Evolutionary conservation across 2,329 filamentous ascomycete species (phyloP).

Genomic region (Trichocomaceae sp.): DNA sequence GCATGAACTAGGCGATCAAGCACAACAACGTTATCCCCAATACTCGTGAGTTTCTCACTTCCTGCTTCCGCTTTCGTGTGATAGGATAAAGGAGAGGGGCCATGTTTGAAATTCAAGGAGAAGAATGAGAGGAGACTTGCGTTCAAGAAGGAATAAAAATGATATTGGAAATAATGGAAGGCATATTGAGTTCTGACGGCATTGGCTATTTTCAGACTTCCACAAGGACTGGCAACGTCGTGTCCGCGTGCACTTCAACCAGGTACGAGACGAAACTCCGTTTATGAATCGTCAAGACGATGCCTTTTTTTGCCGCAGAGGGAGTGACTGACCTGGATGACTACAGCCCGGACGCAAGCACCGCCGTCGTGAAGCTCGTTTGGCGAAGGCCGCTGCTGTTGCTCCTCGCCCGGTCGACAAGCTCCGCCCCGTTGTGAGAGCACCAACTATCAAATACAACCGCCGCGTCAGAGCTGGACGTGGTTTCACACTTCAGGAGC

Average conservation of each 20-base stretch:
- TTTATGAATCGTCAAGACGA: background rate
- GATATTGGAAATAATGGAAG: slow-evolving; percentile 15
- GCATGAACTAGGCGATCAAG: slow-evolving; percentile 77
- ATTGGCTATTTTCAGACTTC: slow-evolving; percentile 62
- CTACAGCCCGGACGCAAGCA: slow-evolving; percentile 89
- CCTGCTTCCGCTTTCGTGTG: background rate
- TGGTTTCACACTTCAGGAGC: slow-evolving; percentile 94
- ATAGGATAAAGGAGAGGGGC: background rate
- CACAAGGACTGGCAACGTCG: slow-evolving; percentile 99
- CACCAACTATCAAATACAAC: slow-evolving; percentile 99
- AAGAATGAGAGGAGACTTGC: slow-evolving; percentile 13
- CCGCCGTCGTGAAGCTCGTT: slow-evolving; percentile 81
- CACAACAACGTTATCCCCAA: slow-evolving; percentile 98
- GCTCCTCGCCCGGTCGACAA: slow-evolving; percentile 96
- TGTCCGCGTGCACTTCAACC: slow-evolving; percentile 99
- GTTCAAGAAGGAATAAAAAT: background rate
- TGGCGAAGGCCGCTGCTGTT: slow-evolving; percentile 88
- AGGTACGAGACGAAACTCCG: slow-evolving; percentile 60
- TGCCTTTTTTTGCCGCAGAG: background rate
- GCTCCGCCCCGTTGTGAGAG: slow-evolving; percentile 92
- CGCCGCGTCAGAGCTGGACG: slow-evolving; percentile 91
- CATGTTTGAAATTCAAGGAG: background rate
- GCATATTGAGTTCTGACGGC: slow-evolving; percentile 13
- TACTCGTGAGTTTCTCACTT: slow-evolving; percentile 63
- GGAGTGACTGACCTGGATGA: background rate